Evolutionary conservation across 2,329 filamentous ascomycete genomes (phyloP).

Genomic region (Aspergillus piperis): DNA sequence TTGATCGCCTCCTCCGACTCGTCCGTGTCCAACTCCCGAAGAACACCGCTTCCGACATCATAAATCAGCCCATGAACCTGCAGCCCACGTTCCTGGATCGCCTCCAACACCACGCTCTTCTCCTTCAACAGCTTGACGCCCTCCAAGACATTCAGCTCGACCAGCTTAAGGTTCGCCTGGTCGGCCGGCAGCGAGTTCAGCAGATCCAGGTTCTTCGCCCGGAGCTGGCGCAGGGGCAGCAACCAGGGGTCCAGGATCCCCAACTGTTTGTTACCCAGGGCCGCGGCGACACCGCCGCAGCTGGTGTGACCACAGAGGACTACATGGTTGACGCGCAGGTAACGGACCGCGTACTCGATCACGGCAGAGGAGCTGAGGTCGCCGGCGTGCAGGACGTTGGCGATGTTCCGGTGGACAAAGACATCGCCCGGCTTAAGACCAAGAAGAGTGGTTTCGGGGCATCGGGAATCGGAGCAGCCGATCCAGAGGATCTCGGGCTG

Average conservation of each 20-base stretch:
- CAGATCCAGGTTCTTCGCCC: constrained; percentile 54
- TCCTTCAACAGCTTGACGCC: constrained; percentile 68
- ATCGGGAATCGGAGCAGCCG: constrained; percentile 82
- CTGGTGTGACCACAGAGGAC: constrained; percentile 63
- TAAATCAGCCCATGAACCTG: constrained; percentile 78
- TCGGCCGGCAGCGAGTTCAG: constrained; percentile 52
- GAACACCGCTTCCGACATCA: constrained; percentile 59
- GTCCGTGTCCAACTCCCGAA: constrained; percentile 54
- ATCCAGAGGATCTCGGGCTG: constrained; percentile 70
- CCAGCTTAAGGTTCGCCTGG: constrained; percentile 62
- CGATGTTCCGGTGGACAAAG: constrained; percentile 89
- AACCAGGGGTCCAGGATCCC: constrained; percentile 65
- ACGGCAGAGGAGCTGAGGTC: constrained; percentile 76
- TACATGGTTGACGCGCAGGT: constrained; percentile 67
- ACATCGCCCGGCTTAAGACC: constrained; percentile 79
- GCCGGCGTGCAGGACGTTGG: constrained; percentile 75
- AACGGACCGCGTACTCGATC: constrained; percentile 74
- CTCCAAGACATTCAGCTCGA: constrained; percentile 73
- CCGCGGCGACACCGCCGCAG: constrained; percentile 62
- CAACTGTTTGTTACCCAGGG: constrained; percentile 58
- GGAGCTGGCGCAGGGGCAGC: constrained; percentile 56
- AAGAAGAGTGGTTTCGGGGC: constrained; percentile 79
- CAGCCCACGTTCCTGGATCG: constrained; percentile 68
- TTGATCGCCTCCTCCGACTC: constrained; percentile 44
- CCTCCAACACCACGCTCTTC: constrained; percentile 69